Percentiles rank a stretch among this genome's conserved stretches.
Evolutionary conservation across 768 basidiomycete genomes (phyloP).

Genomic region (Xerocomellus amylosporus): DNA sequence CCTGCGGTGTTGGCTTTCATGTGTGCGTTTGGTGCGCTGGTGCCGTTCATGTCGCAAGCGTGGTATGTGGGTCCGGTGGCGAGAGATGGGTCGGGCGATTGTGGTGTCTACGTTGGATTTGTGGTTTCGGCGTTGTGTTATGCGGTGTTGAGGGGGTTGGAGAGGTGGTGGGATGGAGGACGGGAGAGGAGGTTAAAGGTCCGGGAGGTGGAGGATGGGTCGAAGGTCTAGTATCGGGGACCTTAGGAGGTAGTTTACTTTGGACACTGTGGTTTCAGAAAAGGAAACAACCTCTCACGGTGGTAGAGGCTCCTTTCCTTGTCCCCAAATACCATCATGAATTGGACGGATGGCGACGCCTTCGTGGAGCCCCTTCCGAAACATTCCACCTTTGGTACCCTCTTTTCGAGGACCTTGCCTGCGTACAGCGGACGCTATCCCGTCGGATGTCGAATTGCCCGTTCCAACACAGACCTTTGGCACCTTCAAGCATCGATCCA

Average conservation of each 20-base stretch:
- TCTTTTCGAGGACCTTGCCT: conserved; percentile 31
- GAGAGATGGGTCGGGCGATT: conserved; percentile 42
- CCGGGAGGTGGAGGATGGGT: not conserved
- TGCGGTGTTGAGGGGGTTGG: conserved; percentile 27
- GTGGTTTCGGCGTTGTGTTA: conserved; percentile 34
- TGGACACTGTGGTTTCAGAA: not conserved
- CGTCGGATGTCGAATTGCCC: conserved; percentile 36
- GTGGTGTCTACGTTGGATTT: conserved; percentile 44
- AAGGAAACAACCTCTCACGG: conserved; percentile 1
- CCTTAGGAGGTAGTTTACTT: no score
- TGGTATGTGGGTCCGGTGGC: conserved; percentile 55
- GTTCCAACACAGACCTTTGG: conserved; percentile 25
- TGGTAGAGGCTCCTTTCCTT: not conserved
- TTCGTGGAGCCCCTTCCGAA: not conserved
- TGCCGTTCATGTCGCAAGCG: conserved; percentile 51
- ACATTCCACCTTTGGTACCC: conserved; percentile 8
- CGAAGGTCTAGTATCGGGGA: not conserved
- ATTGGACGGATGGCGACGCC: not conserved
- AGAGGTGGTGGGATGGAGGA: conserved; percentile 18
- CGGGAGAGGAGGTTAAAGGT: not conserved
- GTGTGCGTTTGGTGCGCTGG: conserved; percentile 38
- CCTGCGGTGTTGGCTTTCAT: conserved; percentile 42
- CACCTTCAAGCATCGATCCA: conserved; percentile 25
- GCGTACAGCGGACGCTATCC: conserved; percentile 28
- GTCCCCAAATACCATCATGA: not conserved